Conservation (phyloP, 768 basidiomycete species). For the Amanita exitialis region DNA sequence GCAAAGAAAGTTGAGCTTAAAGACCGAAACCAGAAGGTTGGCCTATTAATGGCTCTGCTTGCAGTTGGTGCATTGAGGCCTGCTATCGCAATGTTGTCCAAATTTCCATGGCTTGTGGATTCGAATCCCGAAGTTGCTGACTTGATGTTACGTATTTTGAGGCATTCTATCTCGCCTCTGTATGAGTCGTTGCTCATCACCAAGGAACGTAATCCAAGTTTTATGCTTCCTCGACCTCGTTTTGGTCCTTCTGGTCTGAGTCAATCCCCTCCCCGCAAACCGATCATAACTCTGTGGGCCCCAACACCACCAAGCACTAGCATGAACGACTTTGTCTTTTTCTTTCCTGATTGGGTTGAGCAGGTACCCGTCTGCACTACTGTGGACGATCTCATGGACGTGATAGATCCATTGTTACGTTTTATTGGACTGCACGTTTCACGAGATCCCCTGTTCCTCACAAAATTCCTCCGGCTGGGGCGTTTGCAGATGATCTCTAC, state of each 20-base stretch:
- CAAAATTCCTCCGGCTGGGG: conserved; percentile 74
- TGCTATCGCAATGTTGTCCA: conserved; percentile 67
- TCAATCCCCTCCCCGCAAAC: conserved; percentile 45
- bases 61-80: conserved; percentile 77
- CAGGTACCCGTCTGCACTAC: conserved; percentile 55
- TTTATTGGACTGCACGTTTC: conserved; percentile 77
- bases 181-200: conserved; percentile 44
- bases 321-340: conserved; percentile 76
- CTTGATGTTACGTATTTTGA: conserved; percentile 68
- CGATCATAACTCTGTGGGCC: conserved; percentile 62
- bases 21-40: conserved; percentile 69
- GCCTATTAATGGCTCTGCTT: conserved; percentile 70
- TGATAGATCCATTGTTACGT: conserved; percentile 71
- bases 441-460: conserved; percentile 67
- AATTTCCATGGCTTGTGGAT: conserved; percentile 80
- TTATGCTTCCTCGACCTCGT: conserved; percentile 51
- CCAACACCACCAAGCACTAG: conserved; percentile 76
- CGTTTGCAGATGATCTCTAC: conserved; percentile 50
- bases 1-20: conserved; percentile 32
- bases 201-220: conserved; percentile 55
- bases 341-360: conserved; percentile 79
- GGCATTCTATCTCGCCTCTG: conserved; percentile 56
- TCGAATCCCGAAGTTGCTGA: conserved; percentile 80
- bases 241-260: conserved; percentile 50
- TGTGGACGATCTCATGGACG: conserved; percentile 60